Conservation (phyloP, 768 basidiomycete genomes). For the Trametes gibbosa region DNA sequence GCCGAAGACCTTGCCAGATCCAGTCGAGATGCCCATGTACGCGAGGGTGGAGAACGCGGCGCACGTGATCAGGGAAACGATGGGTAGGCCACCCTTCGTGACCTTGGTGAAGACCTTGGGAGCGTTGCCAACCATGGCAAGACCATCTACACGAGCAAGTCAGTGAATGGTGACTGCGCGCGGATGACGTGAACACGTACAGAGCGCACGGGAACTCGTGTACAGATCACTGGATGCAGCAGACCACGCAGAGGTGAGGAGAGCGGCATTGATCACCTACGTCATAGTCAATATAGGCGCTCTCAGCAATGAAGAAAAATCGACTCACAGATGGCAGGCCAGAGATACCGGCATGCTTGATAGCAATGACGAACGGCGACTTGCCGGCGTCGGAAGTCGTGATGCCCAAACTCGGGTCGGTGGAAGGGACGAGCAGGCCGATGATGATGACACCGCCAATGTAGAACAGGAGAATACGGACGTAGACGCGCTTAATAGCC, state of each 20-base stretch:
- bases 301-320: constrained; percentile 1
- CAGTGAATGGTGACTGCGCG: not conserved
- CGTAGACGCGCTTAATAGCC: constrained; percentile 59
- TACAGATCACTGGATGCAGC: constrained; percentile 88
- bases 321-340: constrained; percentile 68
- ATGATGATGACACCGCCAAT: constrained; percentile 66
- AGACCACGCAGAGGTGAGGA: constrained; percentile 90
- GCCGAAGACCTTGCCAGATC: constrained; percentile 70
- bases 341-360: constrained; percentile 81
- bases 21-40: constrained; percentile 71
- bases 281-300: not conserved
- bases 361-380: constrained; percentile 92
- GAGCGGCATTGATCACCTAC: constrained; percentile 76
- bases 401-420: constrained; percentile 52
- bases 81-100: constrained; percentile 72
- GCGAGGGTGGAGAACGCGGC: constrained; percentile 67
- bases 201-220: constrained; percentile 84
- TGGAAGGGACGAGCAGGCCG: constrained; percentile 79
- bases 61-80: constrained; percentile 66
- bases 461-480: constrained; percentile 73
- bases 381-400: constrained; percentile 54
- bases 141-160: constrained; percentile 53
- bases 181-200: constrained; percentile 39
- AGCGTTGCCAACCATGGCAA: constrained; percentile 78
- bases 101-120: constrained; percentile 76